Evolutionary conservation across 495 filamentous ascomycete species (phyloP).

Genomic region (Hypomontagnella submonticulosa): DNA sequence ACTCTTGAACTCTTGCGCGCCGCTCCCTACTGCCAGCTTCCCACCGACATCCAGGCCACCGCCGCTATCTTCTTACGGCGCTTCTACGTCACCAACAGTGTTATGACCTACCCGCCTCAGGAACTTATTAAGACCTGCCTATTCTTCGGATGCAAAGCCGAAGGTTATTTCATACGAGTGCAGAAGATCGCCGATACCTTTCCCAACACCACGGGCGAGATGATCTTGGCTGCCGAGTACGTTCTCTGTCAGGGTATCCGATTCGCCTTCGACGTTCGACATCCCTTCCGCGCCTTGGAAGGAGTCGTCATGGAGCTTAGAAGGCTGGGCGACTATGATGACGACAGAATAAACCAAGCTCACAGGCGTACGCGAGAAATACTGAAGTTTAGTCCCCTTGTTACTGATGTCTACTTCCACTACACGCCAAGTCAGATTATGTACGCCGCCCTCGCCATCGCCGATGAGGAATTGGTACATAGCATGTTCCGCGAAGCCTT

Average conservation of each 20-base stretch:
- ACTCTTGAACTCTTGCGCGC: conserved; percentile 78
- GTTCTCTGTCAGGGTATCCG: conserved; percentile 91
- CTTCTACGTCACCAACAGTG: conserved; percentile 93
- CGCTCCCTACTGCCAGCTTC: conserved; percentile 78
- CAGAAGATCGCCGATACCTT: conserved; percentile 68
- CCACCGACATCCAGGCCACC: conserved; percentile 86
- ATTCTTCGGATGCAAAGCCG: conserved; percentile 92
- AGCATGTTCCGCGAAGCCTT: conserved; percentile 82
- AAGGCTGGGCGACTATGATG: conserved; percentile 58
- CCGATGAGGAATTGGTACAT: conserved; percentile 75
- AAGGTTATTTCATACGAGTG: conserved; percentile 80
- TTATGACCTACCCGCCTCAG: conserved; percentile 93
- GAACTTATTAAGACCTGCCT: conserved; percentile 86
- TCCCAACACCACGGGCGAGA: conserved; percentile 73
- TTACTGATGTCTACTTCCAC: conserved; percentile 95
- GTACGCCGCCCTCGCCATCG: conserved; percentile 79
- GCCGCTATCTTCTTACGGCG: conserved; percentile 91
- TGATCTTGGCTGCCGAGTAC: conserved; percentile 89
- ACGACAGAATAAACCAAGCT: conserved; percentile 69
- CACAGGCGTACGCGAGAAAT: conserved; percentile 76
- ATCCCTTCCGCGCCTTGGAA: conserved; percentile 88
- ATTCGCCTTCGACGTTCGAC: conserved; percentile 91
- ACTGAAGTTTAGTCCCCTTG: conserved; percentile 79
- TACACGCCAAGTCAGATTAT: conserved; percentile 96
- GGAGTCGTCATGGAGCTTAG: conserved; percentile 85